Evolutionary conservation across 345 rosid species (phyloP), one percentile per base, ranked within the genome.

Genomic region (Eucalyptus camaldulensis): DNA sequence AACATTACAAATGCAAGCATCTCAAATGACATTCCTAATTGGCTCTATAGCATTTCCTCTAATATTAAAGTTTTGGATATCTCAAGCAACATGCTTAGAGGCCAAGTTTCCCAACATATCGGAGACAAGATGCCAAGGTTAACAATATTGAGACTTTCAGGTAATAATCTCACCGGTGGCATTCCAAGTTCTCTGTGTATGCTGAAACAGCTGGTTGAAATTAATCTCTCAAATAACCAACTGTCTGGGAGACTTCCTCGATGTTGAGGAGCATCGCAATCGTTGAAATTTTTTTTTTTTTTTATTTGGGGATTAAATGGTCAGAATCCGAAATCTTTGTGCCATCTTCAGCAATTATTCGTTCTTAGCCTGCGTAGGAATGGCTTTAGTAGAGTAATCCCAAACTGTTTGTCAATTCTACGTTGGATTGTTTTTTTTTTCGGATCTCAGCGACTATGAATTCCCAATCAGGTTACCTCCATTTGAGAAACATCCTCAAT

Each of bases 251-350:
- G 31, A 50, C 49, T 88, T 49, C 89, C 89, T 11, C 15, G 5
- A 43, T 69, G 58, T 17, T 88, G 85, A 62, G 29, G 25, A 22
- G 40, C 31, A 54, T 33, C 14, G 1, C 86, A 11, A 33, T 4
- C 0, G 1, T 15, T 50, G 54, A 47, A 4, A 3, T 43, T 7
- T 8, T 17, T 87, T 4, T 12, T 47, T 0, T 37, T n/a, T n/a
- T n/a, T n/a, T n/a, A n/a, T n/a, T 88, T 15, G 67, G 67, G 25
- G 76, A 72, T 53, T 50, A 37, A 72, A 12, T 0, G 89, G 67
- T 27, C 21, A 37, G 12, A 29, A 72, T 25, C 67, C 89, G 1
- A 49, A 19, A 88, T 72, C 85, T 11, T 15, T 88, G 44, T 45
- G 88, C 56, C 13, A 51, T 29, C 43, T 47, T 27, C 43, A 33